These are phyloP conservation scores for Aspergillus ustus DNA, from an alignment of 2,329 filamentous ascomycete species.

Conservation along the genomic window DNA sequence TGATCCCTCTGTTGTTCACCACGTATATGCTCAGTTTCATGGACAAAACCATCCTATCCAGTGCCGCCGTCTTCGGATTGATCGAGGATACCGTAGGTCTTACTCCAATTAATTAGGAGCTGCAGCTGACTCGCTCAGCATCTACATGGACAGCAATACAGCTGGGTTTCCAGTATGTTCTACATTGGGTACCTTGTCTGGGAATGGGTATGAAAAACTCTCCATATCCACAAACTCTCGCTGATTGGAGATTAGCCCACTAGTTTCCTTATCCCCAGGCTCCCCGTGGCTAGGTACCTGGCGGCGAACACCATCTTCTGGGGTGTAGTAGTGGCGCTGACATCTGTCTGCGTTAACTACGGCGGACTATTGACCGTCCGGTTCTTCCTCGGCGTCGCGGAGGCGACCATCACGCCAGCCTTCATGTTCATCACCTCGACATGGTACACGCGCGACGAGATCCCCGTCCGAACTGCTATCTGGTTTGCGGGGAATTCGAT, in stretches of 20 bases:
- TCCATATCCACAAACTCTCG: slow-evolving; percentile 26
- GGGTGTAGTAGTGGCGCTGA: slow-evolving; percentile 55
- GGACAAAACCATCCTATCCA: slow-evolving; percentile 64
- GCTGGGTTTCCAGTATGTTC: slow-evolving; percentile 60
- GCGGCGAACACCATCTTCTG: slow-evolving; percentile 52
- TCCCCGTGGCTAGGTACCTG: slow-evolving; percentile 57
- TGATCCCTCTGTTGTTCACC: slow-evolving; percentile 62
- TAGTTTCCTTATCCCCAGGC: slow-evolving; percentile 48
- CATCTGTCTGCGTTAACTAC: slow-evolving; percentile 54
- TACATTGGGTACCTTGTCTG: slow-evolving; percentile 61
- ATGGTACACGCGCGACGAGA: slow-evolving; percentile 63
- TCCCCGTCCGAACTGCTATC: slow-evolving; percentile 58
- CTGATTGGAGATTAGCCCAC: slow-evolving; percentile 30
- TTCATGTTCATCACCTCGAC: slow-evolving; percentile 62
- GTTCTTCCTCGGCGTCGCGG: slow-evolving; percentile 60
- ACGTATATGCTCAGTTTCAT: slow-evolving; percentile 66
- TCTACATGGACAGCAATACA: slow-evolving; percentile 63
- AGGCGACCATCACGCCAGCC: slow-evolving; percentile 59
- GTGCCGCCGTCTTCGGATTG: slow-evolving; percentile 62
- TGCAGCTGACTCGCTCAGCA: slow-evolving; percentile 39
- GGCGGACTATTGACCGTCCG: slow-evolving; percentile 56
- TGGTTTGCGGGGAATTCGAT: slow-evolving; percentile 53
- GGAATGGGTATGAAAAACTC: slow-evolving; percentile 38
- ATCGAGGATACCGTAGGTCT: slow-evolving; percentile 47
- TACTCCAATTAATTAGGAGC: not conserved